Evolutionary conservation across 2,329 filamentous ascomycete species (phyloP).

Genomic region (Salinomyces thailandicus): DNA sequence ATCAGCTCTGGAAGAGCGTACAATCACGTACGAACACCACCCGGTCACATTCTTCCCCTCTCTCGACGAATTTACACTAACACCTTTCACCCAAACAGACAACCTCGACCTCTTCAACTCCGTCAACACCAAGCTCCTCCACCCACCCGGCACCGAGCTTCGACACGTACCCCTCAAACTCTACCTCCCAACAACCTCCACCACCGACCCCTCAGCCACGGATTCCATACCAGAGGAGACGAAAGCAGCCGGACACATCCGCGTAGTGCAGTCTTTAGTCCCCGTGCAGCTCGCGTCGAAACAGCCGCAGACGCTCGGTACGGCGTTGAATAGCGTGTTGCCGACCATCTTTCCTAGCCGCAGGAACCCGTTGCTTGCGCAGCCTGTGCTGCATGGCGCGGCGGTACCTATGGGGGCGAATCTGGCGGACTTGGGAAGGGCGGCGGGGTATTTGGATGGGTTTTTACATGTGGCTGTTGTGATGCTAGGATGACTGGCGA

Average conservation of each 20-base stretch:
- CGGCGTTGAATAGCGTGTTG: conserved; percentile 62
- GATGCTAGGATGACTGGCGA: conserved; percentile 55
- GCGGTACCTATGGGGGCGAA: conserved; percentile 69
- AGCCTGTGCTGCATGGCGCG: conserved; percentile 76
- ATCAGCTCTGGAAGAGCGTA: conserved; percentile 70
- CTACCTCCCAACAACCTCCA: conserved; percentile 57
- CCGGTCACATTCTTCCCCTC: background rate
- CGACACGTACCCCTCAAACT: conserved; percentile 78
- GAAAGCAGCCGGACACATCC: conserved; percentile 29
- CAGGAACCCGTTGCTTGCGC: conserved; percentile 71
- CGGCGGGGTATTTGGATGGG: conserved; percentile 80
- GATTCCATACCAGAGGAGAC: conserved; percentile 24
- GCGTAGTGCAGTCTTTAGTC: conserved; percentile 61
- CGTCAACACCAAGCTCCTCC: conserved; percentile 67
- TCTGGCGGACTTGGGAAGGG: conserved; percentile 71
- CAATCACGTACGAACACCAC: conserved; percentile 59
- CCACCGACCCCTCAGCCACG: conserved; percentile 25
- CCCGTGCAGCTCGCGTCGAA: conserved; percentile 37
- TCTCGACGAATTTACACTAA: background rate
- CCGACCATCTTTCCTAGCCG: conserved; percentile 80
- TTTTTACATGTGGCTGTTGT: conserved; percentile 77
- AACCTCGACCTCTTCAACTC: conserved; percentile 62
- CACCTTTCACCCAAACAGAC: conserved; percentile 40
- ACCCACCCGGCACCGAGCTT: conserved; percentile 58
- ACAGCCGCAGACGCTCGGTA: conserved; percentile 61